A percentile compares a stretch with the other conserved stretches of the same genome.
These are phyloP conservation scores for Perilla frutescens DNA, from an alignment of 257 asterid genomes.

Conservation along the genomic window DNA sequence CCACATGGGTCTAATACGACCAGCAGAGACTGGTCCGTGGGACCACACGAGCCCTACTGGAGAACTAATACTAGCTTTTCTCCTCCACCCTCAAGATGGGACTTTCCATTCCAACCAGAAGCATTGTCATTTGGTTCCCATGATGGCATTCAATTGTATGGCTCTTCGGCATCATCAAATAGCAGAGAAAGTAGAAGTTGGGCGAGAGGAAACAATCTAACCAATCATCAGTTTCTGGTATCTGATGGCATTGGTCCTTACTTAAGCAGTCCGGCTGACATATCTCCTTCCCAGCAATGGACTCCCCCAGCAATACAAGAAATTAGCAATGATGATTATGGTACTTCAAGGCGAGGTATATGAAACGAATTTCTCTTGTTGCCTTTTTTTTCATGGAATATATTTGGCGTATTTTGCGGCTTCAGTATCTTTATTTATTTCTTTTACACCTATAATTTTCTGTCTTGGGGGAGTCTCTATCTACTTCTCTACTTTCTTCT, in stretches of 20 bases:
- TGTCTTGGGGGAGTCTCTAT: neutral
- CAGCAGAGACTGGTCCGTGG: constrained; percentile 94
- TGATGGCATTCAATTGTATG: constrained; percentile 76
- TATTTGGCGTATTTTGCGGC: constrained; percentile 15
- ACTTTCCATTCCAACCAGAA: constrained; percentile 79
- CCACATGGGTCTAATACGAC: constrained; percentile 94
- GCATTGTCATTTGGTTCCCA: constrained; percentile 77
- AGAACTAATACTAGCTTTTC: constrained; percentile 93
- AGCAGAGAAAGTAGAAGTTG: constrained; percentile 95
- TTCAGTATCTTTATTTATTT: neutral
- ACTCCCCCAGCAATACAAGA: constrained; percentile 89
- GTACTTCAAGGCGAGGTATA: constrained; percentile 75
- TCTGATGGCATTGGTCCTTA: constrained; percentile 77
- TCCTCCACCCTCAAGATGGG: constrained; percentile 95
- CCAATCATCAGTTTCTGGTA: constrained; percentile 64
- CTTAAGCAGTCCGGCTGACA: constrained; percentile 85
- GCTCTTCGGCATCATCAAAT: constrained; percentile 87
- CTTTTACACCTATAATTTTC: neutral
- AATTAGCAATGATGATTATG: constrained; percentile 72
- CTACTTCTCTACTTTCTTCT: neutral
- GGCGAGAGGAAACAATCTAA: constrained; percentile 72
- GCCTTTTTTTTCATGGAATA: neutral
- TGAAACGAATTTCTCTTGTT: neutral
- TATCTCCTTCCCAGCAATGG: constrained; percentile 87
- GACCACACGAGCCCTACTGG: constrained; percentile 97